Evolutionary conservation across 2,329 filamentous ascomycete genomes (phyloP), one percentile per base, ranked within the genome.

Genomic region (Xylaria sp.): DNA sequence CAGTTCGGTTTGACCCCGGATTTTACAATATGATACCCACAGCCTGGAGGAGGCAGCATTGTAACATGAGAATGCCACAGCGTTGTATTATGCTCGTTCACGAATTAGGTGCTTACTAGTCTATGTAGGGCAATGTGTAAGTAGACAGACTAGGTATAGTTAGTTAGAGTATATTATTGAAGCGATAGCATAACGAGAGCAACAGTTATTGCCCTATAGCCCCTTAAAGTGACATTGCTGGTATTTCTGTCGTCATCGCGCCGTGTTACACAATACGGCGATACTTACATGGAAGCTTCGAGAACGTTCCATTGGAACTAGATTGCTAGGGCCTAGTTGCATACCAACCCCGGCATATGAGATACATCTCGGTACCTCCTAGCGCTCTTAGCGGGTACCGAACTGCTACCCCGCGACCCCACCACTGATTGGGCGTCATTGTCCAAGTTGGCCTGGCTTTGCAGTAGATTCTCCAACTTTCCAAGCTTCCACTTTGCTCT

Each of bases 371-470:
- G 18, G n/a, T n/a, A 39, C n/a, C 32, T n/a, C n/a, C 13, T 41
- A 36, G 60, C 36, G n/a, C 32, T n/a, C n/a, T 8, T 41, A 36
- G 60, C 36, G n/a, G 52, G 52, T 55, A 36, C 30, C 20, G 10
- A 36, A 23, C 28, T 23, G 32, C 52, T 67, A 67, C 70, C 70
- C 68, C 70, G 70, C 70, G 67, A 72, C 68, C 64, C 68, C 70
- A 63, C 68, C 63, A 67, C 43, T 60, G 58, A 70, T 72, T 72
- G 66, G 67, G 68, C 70, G 70, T 72, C 68, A 72, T 70, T 43
- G 41, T 32, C 32, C 43, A 36, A 20, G 20, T 30, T 41, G 30
- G n/a, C 52, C 43, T 57, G 28, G 61, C 39, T 41, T 25, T 45
- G 60, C 32, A 46, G 28, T 52, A 30, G 36, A 28, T 39, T 13